Conservation (phyloP, 192 early-diverging fungal genomes). For the Podila clonocystis region DNA sequence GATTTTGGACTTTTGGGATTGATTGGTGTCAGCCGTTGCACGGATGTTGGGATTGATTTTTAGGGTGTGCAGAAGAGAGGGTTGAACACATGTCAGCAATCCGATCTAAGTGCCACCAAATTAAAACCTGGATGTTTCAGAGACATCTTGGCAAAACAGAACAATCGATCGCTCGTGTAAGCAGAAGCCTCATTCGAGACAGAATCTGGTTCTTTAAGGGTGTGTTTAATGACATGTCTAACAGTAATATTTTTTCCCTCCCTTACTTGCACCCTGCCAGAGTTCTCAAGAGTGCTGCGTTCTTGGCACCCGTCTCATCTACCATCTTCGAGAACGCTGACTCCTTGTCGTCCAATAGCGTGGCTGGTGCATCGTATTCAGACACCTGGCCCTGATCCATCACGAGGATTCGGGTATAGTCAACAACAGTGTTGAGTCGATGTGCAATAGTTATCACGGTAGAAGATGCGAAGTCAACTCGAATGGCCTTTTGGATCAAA, state of each 20-base stretch:
- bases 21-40: no score
- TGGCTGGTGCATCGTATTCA: conserved; percentile 73
- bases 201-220: no score
- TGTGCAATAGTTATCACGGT: conserved; percentile 82
- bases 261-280: conserved; percentile 20
- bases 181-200: no score
- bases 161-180: not conserved
- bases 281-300: conserved; percentile 29
- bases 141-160: not conserved
- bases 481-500: conserved; percentile 75
- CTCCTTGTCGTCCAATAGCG: conserved; percentile 60
- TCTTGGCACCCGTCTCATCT: conserved; percentile 34
- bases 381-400: conserved; percentile 78
- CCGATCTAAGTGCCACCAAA: no score
- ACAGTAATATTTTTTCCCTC: not conserved
- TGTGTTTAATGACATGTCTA: no score
- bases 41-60: no score
- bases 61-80: no score
- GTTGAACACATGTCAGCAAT: no score
- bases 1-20: no score
- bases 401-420: conserved; percentile 77
- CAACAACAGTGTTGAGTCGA: conserved; percentile 75
- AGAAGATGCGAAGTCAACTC: conserved; percentile 61
- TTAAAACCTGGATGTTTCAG: no score
- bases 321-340: conserved; percentile 58